phyloP scores from a whole-genome alignment of 73 alveolate genomes.

The Paramecium sonneborni region DNA sequence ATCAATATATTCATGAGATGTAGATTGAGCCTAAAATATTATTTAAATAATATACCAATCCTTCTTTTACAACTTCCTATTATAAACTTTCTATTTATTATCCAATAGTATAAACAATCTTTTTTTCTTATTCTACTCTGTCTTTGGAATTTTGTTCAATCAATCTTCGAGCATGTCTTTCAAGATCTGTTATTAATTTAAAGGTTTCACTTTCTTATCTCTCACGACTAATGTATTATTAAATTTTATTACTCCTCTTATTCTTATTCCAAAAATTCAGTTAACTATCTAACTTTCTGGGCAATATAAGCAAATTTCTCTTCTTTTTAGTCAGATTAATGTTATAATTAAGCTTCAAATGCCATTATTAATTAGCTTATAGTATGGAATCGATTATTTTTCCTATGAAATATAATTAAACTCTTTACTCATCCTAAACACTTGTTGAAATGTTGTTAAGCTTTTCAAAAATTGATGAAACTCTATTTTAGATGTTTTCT shows the following conservation, averaged over 20 bases:
- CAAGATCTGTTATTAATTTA: conserved; percentile 55
- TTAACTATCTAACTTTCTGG: conserved; percentile 9
- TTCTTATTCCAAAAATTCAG: conserved; percentile 43
- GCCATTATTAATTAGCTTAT: conserved; percentile 53
- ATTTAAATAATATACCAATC: neutral
- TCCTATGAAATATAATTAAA: neutral
- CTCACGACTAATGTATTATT: conserved; percentile 11
- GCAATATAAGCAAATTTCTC: conserved; percentile 46
- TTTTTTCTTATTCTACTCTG: conserved; percentile 64
- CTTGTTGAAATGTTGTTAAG: conserved; percentile 47
- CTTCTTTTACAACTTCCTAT: conserved; percentile 54
- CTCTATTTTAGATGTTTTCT: conserved; percentile 53
- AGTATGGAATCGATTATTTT: conserved; percentile 35
- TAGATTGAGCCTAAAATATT: conserved; percentile 51
- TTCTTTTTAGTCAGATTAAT: conserved; percentile 28
- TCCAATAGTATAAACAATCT: conserved; percentile 62
- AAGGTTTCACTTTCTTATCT: conserved; percentile 58
- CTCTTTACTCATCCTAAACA: conserved; percentile 44
- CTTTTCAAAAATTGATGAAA: conserved; percentile 46
- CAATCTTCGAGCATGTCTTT: conserved; percentile 63
- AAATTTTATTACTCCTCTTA: neutral
- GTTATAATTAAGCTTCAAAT: conserved; percentile 47
- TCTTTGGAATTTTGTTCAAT: conserved; percentile 63
- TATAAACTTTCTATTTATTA: conserved; percentile 47
- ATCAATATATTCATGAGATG: conserved; percentile 66